Evolutionary conservation across 352 stramenopile genomes (phyloP), one percentile per base, ranked within the genome.

Genomic region (Vaucheria bursata): DNA sequence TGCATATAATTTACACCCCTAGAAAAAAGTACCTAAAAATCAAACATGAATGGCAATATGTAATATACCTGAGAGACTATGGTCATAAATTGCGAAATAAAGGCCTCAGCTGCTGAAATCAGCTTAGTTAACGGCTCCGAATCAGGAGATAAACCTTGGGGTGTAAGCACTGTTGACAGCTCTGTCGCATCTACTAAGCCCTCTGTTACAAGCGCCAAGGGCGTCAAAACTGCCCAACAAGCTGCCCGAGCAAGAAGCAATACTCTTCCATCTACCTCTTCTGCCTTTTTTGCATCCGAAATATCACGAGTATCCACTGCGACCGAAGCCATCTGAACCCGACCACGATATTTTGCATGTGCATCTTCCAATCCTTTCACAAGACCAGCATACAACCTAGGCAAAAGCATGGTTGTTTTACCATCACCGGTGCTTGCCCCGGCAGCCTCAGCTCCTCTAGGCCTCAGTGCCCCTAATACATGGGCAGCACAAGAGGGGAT

Each of bases 81-180:
- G 12, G 25, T 25, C 45, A 59, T 25, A 59, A 59, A 59, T 25
- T 59, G 45, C 45, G 45, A 12, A 12, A 59, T 25, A 53, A 80
- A 80, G 36, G 74, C 74, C 34, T 80, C 67, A 18, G 74, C 74
- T 18, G 74, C 74, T 12, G 65, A 49, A 34, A 77, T 76, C 33
- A 80, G 72, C 66, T 80, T 80, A 36, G 73, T 75, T 6, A 80
- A 31, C 0, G 74, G 74, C 66, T 80, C 74, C 74, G 40, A 45
- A 25, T 73, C 59, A 0, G 74, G 74, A 37, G 45, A 71, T 39
- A 40, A 35, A 35, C 32, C 71, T 33, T 29, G 40, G 6, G 73
- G 73, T n/a, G 64, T 75, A 49, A 80, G 33, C 18, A 80, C 74
- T 45, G 59, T 53, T 0, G 74, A 45, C 3, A 80, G 67, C 29